Evolutionary conservation across 352 stramenopile genomes (phyloP).

Genomic region (Globisporangium mamillatum): DNA sequence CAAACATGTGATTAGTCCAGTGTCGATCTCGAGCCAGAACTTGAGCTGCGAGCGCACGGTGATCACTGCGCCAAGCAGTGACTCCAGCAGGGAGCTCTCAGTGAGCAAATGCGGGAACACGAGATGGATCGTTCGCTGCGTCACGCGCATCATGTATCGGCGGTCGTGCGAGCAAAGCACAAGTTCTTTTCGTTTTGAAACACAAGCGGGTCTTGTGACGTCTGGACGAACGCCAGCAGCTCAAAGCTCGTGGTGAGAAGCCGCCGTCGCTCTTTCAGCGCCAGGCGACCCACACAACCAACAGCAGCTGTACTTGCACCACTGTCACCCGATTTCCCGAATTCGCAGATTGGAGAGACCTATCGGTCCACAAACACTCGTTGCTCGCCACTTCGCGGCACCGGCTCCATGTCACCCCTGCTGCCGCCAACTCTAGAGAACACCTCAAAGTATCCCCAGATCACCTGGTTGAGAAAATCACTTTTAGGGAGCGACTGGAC

Average conservation of each 20-base stretch:
- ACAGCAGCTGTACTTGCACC: neutral
- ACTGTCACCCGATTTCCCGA: neutral
- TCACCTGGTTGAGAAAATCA: neutral
- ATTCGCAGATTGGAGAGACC: conserved; percentile 11
- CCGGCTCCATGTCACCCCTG: neutral
- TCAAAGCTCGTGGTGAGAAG: conserved; percentile 16
- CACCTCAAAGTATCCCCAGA: conserved; percentile 6
- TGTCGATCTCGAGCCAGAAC: conserved; percentile 14
- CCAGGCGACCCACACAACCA: neutral
- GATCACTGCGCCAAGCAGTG: conserved; percentile 11
- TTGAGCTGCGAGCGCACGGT: conserved; percentile 10
- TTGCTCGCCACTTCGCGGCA: conserved; percentile 1
- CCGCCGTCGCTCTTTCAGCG: conserved; percentile 13
- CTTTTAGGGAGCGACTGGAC: neutral
- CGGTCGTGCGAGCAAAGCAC: conserved; percentile 17
- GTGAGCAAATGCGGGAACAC: conserved; percentile 19
- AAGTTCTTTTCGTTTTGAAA: neutral
- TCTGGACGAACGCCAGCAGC: conserved; percentile 21
- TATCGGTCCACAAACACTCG: neutral
- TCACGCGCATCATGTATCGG: conserved; percentile 20
- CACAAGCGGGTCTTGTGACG: conserved; percentile 8
- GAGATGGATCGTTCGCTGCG: conserved; percentile 8
- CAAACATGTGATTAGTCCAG: conserved; percentile 8
- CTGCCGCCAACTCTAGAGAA: neutral
- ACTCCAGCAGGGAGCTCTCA: neutral